Conservation (phyloP, 2,329 filamentous ascomycete genomes). For the Huntiella decipiens region DNA sequence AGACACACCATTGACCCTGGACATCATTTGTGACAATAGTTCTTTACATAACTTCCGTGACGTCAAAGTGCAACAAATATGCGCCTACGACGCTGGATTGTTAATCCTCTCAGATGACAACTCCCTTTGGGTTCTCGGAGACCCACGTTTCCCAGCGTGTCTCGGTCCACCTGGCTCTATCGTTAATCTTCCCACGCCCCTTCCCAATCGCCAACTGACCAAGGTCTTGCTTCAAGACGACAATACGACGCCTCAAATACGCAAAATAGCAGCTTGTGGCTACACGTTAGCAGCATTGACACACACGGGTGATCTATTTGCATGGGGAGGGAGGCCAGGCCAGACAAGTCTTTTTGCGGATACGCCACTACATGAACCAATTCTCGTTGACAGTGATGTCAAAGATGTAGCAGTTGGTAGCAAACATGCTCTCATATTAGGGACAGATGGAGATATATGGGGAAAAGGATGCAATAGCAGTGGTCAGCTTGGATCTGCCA, state of each 20-base stretch:
- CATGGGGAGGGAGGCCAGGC: constrained; percentile 31
- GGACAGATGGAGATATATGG: constrained; percentile 29
- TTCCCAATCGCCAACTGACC: not conserved
- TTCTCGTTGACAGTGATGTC: constrained; percentile 26
- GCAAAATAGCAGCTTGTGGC: constrained; percentile 35
- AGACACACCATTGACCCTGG: not conserved
- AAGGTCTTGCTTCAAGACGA: constrained; percentile 21
- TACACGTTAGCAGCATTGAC: constrained; percentile 40
- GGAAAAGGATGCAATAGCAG: constrained; percentile 36
- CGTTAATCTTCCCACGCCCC: not conserved
- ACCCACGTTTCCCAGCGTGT: constrained; percentile 35
- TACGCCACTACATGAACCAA: not conserved
- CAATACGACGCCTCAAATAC: constrained; percentile 30
- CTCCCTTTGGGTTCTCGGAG: constrained; percentile 35
- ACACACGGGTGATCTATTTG: constrained; percentile 36
- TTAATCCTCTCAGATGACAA: constrained; percentile 25
- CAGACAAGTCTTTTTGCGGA: constrained; percentile 4
- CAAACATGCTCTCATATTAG: constrained; percentile 38
- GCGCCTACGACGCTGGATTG: constrained; percentile 31
- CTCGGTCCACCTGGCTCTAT: constrained; percentile 18
- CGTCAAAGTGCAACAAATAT: constrained; percentile 22
- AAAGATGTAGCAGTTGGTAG: constrained; percentile 38
- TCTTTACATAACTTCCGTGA: not conserved
- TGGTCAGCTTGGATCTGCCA: constrained; percentile 35
- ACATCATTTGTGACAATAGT: not conserved